Evolutionary conservation across 1,284 basidiomycete species (phyloP).

Genomic region (Acaromyces ingoldii): DNA sequence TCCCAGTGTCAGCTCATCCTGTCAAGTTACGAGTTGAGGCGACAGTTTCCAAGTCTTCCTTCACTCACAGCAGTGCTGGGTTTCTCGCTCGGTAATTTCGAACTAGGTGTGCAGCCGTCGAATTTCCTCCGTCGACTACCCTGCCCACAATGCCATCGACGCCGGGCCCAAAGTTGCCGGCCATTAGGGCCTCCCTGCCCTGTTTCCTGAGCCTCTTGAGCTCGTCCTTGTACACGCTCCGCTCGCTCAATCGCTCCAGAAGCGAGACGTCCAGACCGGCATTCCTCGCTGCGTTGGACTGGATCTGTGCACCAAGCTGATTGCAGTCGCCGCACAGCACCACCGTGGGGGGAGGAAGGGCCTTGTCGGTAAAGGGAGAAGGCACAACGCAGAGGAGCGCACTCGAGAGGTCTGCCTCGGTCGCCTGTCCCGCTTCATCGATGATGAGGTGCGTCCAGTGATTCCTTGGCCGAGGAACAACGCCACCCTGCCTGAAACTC

Average conservation of each 20-base stretch:
- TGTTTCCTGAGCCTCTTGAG: slow-evolving; percentile 16
- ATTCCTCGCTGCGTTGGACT: slow-evolving; percentile 38
- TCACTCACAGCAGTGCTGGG: slow-evolving; percentile 52
- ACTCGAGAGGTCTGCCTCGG: slow-evolving; percentile 50
- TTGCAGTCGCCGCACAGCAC: slow-evolving; percentile 52
- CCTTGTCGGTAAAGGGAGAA: slow-evolving; percentile 8
- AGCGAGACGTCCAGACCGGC: slow-evolving; percentile 52
- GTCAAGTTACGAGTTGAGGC: too few relatives aligned
- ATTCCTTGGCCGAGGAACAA: slow-evolving; percentile 14
- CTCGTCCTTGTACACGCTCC: slow-evolving; percentile 38
- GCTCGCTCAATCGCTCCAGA: slow-evolving; percentile 50
- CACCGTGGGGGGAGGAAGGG: slow-evolving; percentile 22
- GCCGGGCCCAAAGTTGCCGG: not conserved
- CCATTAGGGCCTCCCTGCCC: not conserved
- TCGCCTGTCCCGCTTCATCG: slow-evolving; percentile 54
- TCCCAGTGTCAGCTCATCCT: too few relatives aligned
- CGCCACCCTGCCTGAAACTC: not conserved
- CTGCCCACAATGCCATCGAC: not conserved
- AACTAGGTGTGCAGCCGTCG: slow-evolving; percentile 26
- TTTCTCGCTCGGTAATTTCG: slow-evolving; percentile 52
- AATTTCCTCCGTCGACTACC: slow-evolving; percentile 3
- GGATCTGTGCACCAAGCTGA: slow-evolving; percentile 52
- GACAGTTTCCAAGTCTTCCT: too few relatives aligned
- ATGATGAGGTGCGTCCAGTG: slow-evolving; percentile 53
- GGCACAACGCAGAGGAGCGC: slow-evolving; percentile 49